A percentile compares a stretch with the other conserved stretches of the same genome.
Conservation (phyloP, 2,329 filamentous ascomycete genomes). For the Hypocrella siamensis region DNA sequence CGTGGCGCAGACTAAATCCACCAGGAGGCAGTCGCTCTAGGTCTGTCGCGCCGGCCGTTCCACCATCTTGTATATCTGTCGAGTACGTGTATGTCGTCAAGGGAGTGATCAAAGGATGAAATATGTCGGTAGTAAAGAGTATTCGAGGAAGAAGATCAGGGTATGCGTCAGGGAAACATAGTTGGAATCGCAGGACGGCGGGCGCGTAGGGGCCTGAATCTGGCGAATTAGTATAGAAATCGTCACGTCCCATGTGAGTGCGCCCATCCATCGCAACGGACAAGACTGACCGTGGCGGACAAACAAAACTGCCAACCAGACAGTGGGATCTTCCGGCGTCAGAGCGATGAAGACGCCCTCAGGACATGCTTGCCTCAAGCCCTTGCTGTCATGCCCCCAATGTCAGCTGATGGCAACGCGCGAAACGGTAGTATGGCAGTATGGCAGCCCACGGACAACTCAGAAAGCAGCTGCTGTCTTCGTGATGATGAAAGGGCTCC, state of each 20-base stretch:
- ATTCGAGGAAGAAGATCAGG: conserved; percentile 68
- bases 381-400: conserved; percentile 39
- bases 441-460: conserved; percentile 51
- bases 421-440: not conserved
- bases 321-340: conserved; percentile 60
- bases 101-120: conserved; percentile 84
- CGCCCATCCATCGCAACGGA: too few relatives aligned
- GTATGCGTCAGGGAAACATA: conserved; percentile 72
- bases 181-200: conserved; percentile 76
- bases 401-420: conserved; percentile 1
- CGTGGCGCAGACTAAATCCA: conserved; percentile 78
- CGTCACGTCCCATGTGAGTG: not conserved
- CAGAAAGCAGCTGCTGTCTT: conserved; percentile 61
- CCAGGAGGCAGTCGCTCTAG: conserved; percentile 74
- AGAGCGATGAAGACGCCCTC: conserved; percentile 78
- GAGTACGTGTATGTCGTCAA: conserved; percentile 91
- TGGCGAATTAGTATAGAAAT: not conserved
- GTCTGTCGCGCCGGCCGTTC: conserved; percentile 70
- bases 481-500: conserved; percentile 39
- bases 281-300: conserved; percentile 66
- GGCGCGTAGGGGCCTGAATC: conserved; percentile 68
- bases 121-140: conserved; percentile 83
- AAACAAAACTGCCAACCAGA: conserved; percentile 89
- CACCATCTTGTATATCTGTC: conserved; percentile 57
- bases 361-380: conserved; percentile 67